Evolutionary conservation across 106 monocot genomes (phyloP), one percentile per base, ranked within the genome.

Genomic region (Cymbidium sinense): DNA sequence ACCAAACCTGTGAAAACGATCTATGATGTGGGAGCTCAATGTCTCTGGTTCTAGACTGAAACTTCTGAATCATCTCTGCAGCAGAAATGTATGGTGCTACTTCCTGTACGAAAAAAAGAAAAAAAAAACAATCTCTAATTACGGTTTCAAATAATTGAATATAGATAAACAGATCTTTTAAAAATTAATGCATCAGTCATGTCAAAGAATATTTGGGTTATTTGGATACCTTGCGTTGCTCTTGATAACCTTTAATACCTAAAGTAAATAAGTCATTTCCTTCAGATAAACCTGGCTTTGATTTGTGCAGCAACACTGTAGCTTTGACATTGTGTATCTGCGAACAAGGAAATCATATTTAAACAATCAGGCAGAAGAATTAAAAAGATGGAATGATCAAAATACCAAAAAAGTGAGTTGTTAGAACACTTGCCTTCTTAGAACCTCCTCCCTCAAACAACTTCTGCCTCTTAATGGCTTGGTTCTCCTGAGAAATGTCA

Each of bases 381-480:
- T 82, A 50, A 58, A 13, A 47, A 75, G 44, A 47, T n/a, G 29
- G 51, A 29, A 43, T 47, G 50, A 25, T 29, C 50, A 0, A n/a
- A 70, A 30, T 18, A 28, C n/a, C n/a, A 27, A 76, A 36, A 11
- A 15, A 61, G 30, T 51, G 62, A 35, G 2, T 52, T 34, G 27
- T 28, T 64, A 3, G 4, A 67, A 29, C 13, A 58, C 17, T n/a
- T 84, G 91, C 96, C 89, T 88, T 86, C 76, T 87, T 84, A 10
- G 78, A 73, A 54, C 73, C 81, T 73, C 91, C 96, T 15, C 47
- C 82, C 55, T 94, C 94, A n/a, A n/a, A n/a, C 62, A 96, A 77
- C 72, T 91, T 96, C 75, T 96, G 96, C 77, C 84, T 91, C 76
- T 96, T 96, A 34, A 94, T 77, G 6, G 94, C 91, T 77, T 94